Base-by-base conservation (phyloP, 1,139 yeast genomes). In the Blastobotrys buckinghamii region DNA sequence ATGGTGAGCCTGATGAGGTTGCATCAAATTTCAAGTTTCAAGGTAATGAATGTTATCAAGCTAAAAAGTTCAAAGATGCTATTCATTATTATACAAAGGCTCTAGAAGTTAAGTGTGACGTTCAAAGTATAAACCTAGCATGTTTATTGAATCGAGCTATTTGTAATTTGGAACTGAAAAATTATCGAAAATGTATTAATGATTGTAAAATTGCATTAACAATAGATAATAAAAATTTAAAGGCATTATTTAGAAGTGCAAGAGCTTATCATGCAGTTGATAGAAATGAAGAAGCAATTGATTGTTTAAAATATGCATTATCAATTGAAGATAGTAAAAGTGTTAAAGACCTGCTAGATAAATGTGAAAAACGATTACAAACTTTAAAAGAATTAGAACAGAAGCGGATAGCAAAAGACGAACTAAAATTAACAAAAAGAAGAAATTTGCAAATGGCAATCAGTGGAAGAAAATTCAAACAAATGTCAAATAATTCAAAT, bases 1-100 rank as follows among this genome's bases (percentile, higher is more conserved):
- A 92, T 45, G 98, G 98, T 33, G 96, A 88, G 54, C 97, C 97
- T 0, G 81, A 84, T 59, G 98, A 92, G 61, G 73, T 90, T 42
- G 97, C 97, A 1, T 76, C 79, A 29, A 89, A 89, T 61, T 92
- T 90, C 72, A 89, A 89, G 57, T 82, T 78, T 54, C 97, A 92
- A 64, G 99, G 98, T 10, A 92, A 94, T 62, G 97, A 88, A 20
- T 78, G 87, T 53, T 92, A 76, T 69, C 82, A 78, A 63, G 72
- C 70, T 7, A 85, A 83, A 57, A 79, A 82, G 57, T 92, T 77
- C 66, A 75, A 78, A 52, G 80, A 80, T 55, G 99, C 98, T 0
- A 71, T 87, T 39, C 83, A 78, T 48, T 84, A 74, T 61, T 92
- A 92, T 62, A 81, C 84, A 30, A 82, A 86, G 63, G 97, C 95